phyloP scores from a whole-genome alignment of 192 early-diverging fungal genomes.

The Coemansia sp. region DNA sequence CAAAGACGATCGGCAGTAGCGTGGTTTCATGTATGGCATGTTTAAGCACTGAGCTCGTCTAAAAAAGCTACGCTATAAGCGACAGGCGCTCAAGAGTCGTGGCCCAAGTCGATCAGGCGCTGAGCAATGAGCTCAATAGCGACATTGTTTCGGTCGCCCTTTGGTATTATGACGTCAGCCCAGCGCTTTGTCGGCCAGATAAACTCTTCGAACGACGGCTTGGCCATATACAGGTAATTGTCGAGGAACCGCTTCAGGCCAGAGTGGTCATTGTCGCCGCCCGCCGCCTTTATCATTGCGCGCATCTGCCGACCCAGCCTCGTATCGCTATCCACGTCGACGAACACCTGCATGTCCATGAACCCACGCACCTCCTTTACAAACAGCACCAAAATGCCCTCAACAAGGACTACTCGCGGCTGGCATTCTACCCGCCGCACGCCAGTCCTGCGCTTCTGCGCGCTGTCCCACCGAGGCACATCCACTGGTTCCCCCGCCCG shows the following conservation, averaged over 20 bases:
- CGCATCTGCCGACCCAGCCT: slow-evolving; percentile 57
- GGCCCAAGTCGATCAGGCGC: slow-evolving; percentile 51
- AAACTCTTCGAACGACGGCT: slow-evolving; percentile 88
- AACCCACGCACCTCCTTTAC: slow-evolving; percentile 61
- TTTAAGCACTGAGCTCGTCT: neutral
- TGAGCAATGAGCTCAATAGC: slow-evolving; percentile 64
- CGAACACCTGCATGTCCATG: slow-evolving; percentile 78
- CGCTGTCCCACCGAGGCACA: slow-evolving; percentile 67
- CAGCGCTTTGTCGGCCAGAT: slow-evolving; percentile 75
- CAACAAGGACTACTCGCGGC: slow-evolving; percentile 72
- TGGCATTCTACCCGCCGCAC: slow-evolving; percentile 25
- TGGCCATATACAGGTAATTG: slow-evolving; percentile 72
- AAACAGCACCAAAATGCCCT: slow-evolving; percentile 79
- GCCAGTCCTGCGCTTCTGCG: slow-evolving; percentile 24
- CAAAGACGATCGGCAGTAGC: neutral
- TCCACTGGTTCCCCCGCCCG: slow-evolving; percentile 48
- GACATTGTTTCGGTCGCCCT: slow-evolving; percentile 61
- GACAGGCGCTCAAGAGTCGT: neutral
- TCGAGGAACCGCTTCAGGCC: slow-evolving; percentile 60
- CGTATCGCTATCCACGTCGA: slow-evolving; percentile 82
- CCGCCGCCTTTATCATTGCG: slow-evolving; percentile 21
- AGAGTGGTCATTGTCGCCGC: slow-evolving; percentile 17
- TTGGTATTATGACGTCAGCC: slow-evolving; percentile 74
- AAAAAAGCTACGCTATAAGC: neutral
- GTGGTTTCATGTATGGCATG: neutral